Base-by-base conservation (phyloP, 2,329 filamentous ascomycete genomes). In the Neophaeococcomyces aloes region DNA sequence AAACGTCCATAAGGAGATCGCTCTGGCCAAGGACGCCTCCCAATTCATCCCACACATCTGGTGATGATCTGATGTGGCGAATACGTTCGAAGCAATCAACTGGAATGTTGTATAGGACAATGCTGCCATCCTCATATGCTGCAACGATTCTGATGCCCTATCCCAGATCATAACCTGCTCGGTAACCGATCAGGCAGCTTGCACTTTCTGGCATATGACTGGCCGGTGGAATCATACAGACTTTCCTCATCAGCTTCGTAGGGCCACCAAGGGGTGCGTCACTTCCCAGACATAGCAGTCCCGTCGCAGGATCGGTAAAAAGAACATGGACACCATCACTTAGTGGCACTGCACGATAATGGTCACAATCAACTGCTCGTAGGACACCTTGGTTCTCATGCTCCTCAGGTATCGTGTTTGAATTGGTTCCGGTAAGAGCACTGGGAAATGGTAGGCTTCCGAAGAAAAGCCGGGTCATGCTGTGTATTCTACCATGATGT, bases 291-390 rank as follows among this genome's bases (percentile, higher is more conserved):
- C 72, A 79, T 5, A 83, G 66, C 7, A 68, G 59, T 7, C 69
- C 71, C 1, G 68, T 74, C 8, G 60, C 59, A 3, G 78, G 77
- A 54, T 83, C 78, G 5, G 75, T 76, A 56, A 81, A 83, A 4
- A 83, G 60, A 29, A 83, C 66, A 52, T 83, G 77, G 44, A 73
- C 64, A 1, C 79, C 78, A 56, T 83, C 80, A 48, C 75, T 79
- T 30, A 83, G 58, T 3, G 80, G 79, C 10, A 81, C 61, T 2
- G 78, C 78, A 35, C 71, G 72, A 53, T 78, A 81, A 53, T 82
- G 76, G 53, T 81, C 76, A 27, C 69, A 69, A 37, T 63, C 65
- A 1, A 62, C 65, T 13, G 65, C 63, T 25, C 64, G 60, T n/a
- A 69, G 57, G 7, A 62, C 54, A 25, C 56, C 61, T 51, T 54